These are phyloP conservation scores for Flaveria sonorensis DNA, from an alignment of 129 eudicot genomes.

Conservation along the genomic window DNA sequence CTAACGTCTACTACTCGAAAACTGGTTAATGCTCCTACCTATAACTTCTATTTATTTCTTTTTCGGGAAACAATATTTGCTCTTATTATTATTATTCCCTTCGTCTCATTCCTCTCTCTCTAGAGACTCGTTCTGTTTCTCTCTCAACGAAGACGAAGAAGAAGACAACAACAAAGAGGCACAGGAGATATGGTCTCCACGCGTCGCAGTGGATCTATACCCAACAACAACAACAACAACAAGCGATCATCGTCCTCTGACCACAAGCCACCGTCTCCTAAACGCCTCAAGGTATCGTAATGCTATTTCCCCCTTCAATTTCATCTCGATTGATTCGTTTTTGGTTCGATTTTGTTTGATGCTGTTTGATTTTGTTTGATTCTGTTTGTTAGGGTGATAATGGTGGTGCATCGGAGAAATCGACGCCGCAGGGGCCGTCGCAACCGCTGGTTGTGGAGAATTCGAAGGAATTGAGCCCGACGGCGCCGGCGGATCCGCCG, in stretches of 20 bases:
- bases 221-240: slow-evolving; percentile 38
- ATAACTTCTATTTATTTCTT: no score
- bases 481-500: slow-evolving; percentile 52
- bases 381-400: slow-evolving; percentile 43
- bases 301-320: slow-evolving; percentile 5
- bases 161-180: slow-evolving; percentile 11
- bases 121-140: slow-evolving; percentile 14
- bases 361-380: slow-evolving; percentile 1
- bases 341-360: slow-evolving; percentile 9
- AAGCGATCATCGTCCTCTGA: slow-evolving; percentile 69
- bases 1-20: neutral
- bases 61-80: neutral
- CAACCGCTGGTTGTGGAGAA: slow-evolving; percentile 42
- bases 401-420: slow-evolving; percentile 55
- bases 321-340: neutral
- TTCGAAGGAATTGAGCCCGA: slow-evolving; percentile 54
- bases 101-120: slow-evolving; percentile 34
- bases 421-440: slow-evolving; percentile 35
- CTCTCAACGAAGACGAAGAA: slow-evolving; percentile 14
- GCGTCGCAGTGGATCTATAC: slow-evolving; percentile 87
- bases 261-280: slow-evolving; percentile 66
- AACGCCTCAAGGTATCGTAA: slow-evolving; percentile 58
- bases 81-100: slow-evolving; percentile 14
- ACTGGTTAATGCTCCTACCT: neutral
- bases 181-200: slow-evolving; percentile 72